Evolutionary conservation across 768 basidiomycete species (phyloP).

Genomic region (Russula earlei): DNA sequence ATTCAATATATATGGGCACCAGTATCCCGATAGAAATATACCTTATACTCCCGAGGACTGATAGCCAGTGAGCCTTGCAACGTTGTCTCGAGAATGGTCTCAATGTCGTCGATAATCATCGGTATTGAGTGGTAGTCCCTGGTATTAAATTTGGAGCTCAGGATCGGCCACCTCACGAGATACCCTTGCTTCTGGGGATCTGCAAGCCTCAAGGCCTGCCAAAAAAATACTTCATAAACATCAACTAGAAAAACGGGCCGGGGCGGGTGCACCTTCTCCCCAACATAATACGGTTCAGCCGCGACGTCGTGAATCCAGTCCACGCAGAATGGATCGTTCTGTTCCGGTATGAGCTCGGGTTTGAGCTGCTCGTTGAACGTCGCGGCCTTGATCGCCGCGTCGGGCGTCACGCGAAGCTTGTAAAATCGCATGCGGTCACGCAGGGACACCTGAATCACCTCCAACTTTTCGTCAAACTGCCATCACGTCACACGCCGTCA

Average conservation of each 20-base stretch:
- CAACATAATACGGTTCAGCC: conserved; percentile 49
- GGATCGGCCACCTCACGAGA: conserved; percentile 72
- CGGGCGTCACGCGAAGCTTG: conserved; percentile 66
- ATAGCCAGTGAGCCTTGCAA: conserved; percentile 57
- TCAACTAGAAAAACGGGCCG: not conserved
- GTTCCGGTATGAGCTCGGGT: conserved; percentile 77
- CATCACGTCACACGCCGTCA: not conserved
- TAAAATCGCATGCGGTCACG: conserved; percentile 82
- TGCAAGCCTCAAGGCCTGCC: conserved; percentile 58
- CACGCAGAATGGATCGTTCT: conserved; percentile 72
- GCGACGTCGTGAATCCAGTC: conserved; percentile 67
- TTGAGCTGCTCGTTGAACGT: conserved; percentile 77
- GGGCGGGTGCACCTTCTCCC: conserved; percentile 47
- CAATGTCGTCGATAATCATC: conserved; percentile 67
- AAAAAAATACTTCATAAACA: not conserved
- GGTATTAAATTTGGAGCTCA: conserved; percentile 74
- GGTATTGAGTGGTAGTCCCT: conserved; percentile 65
- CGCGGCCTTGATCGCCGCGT: conserved; percentile 58
- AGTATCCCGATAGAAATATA: conserved; percentile 24
- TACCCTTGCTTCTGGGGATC: conserved; percentile 63
- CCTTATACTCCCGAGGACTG: conserved; percentile 46
- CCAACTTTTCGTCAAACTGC: conserved; percentile 71
- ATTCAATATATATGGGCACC: conserved; percentile 2
- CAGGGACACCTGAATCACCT: conserved; percentile 59
- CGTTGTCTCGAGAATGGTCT: conserved; percentile 51